Percentiles rank a stretch among this genome's conserved stretches.
These are phyloP conservation scores for Solanum habrochaites DNA, from an alignment of 257 asterid genomes.

Conservation along the genomic window DNA sequence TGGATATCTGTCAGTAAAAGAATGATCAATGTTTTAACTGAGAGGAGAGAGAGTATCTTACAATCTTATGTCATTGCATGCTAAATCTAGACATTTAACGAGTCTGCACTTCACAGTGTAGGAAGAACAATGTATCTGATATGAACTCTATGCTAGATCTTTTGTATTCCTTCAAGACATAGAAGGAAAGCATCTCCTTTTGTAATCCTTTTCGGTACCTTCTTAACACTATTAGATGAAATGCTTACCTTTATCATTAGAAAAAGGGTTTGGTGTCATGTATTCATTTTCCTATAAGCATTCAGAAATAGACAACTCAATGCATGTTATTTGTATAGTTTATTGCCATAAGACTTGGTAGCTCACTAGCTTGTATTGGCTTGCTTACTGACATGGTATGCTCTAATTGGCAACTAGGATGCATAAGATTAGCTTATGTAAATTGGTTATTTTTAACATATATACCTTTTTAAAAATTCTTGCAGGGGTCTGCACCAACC, in stretches of 20 bases:
- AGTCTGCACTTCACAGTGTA: neutral
- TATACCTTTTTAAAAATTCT: neutral
- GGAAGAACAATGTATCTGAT: neutral
- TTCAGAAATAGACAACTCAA: neutral
- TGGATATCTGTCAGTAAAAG: neutral
- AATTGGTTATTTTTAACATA: neutral
- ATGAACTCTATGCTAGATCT: neutral
- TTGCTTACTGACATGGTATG: neutral
- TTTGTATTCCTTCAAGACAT: neutral
- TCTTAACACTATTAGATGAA: neutral
- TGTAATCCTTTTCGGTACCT: neutral
- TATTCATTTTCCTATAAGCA: neutral
- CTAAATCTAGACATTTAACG: neutral
- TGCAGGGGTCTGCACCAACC: conserved; percentile 61
- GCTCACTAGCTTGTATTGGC: neutral
- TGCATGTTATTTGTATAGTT: neutral
- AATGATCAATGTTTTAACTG: neutral
- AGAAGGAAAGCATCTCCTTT: neutral
- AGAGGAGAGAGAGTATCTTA: neutral
- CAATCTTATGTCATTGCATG: neutral
- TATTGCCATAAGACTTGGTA: neutral
- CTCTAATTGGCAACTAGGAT: neutral
- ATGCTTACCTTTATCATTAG: neutral
- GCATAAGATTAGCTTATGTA: neutral
- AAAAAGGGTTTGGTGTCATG: neutral